These are phyloP conservation scores for Gossypium herbaceum DNA, from an alignment of 345 rosid species.

Conservation along the genomic window DNA sequence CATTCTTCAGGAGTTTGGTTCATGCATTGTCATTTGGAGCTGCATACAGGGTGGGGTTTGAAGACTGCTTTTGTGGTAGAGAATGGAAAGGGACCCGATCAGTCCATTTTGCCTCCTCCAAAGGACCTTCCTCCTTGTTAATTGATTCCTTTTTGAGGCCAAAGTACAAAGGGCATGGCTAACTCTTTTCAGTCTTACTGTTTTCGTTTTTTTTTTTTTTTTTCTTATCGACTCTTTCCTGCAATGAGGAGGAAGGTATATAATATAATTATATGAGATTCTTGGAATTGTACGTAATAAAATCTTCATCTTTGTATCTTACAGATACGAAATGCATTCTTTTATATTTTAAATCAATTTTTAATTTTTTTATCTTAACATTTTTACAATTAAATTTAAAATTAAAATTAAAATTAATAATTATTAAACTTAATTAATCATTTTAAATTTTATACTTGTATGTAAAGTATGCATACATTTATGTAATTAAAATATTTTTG, in stretches of 20 bases:
- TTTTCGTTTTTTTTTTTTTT: no score
- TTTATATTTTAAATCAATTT: no score
- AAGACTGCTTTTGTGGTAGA: conserved; percentile 48
- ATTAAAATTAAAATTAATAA: no score
- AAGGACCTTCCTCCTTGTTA: conserved; percentile 49
- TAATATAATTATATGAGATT: background rate
- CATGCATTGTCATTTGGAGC: conserved; percentile 65
- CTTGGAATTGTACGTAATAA: background rate
- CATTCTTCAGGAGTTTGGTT: conserved; percentile 49
- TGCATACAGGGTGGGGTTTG: conserved; percentile 66
- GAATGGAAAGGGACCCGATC: conserved; percentile 35
- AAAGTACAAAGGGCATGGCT: background rate
- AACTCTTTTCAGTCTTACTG: background rate
- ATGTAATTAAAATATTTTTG: no score
- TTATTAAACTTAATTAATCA: no score
- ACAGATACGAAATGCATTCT: no score
- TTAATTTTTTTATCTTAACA: no score
- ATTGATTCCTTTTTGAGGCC: background rate
- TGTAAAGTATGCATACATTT: no score
- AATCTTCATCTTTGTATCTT: background rate
- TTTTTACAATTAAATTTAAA: no score
- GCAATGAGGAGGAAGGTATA: background rate
- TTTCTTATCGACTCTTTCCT: conserved; percentile 1
- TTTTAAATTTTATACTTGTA: no score
- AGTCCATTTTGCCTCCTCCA: conserved; percentile 46